Evolutionary conservation across 2,329 filamentous ascomycete species (phyloP), one percentile per base, ranked within the genome.

Genomic region (Colletotrichum sp.): DNA sequence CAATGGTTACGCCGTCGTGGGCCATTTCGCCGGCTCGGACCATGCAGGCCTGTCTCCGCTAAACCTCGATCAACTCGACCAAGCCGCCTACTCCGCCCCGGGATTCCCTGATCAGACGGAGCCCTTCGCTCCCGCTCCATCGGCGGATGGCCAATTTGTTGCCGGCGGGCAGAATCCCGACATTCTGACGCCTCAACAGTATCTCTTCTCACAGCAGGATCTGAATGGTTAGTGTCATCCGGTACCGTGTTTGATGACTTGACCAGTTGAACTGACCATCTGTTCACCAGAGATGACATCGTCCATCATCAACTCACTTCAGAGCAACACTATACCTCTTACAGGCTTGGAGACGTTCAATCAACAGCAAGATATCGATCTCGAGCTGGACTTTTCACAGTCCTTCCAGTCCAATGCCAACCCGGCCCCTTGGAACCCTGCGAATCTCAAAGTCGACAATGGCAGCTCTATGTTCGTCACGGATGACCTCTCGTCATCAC

Each of bases 1-100:
- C 78, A 86, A 85, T 49, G 89, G 89, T 26, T 91, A 87, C 82
- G 85, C 85, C 15, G 82, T 91, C 59, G 81, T 91, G 63, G 85
- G 86, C 34, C 85, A 86, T 77, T 79, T 81, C 18, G 81, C 80
- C 30, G 80, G 78, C 44, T 79, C 79, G 36, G 84, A 82, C 18
- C 81, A 81, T 57, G 79, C 80, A 32, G 82, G 80, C 55, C 79
- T 87, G 52, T 89, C 88, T 26, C 89, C 88, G 4, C 78, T 88
- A 26, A 82, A 86, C 60, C 78, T 86, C 9, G 85, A 89, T 59
- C 44, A 52, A 52, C 80, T 85, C 77, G 85, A 87, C 36, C 82
- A 84, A 57, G 79, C 82, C 9, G 76, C 80, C 67, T 84, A 83
- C 76, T 82, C 85, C 21, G 79, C 84, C 10, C 81, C 82, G 15